Conservation (phyloP, 345 rosid species). For the Eucalyptus cladocalyx region DNA sequence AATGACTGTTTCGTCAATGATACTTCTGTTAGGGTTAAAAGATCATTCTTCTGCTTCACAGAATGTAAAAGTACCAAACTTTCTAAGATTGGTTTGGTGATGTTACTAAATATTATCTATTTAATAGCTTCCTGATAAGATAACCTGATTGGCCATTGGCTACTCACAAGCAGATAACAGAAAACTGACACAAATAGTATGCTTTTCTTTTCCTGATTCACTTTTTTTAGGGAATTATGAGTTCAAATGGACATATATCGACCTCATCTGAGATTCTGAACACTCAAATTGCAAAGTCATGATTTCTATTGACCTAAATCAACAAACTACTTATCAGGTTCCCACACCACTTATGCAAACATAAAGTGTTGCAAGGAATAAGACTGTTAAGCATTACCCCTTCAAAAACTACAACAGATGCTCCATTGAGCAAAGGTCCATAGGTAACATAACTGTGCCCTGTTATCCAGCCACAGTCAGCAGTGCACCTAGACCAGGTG, state of each 20-base stretch:
- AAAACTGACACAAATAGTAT: background rate
- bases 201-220: background rate
- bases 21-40: background rate
- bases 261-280: background rate
- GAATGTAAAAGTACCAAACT: background rate
- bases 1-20: background rate
- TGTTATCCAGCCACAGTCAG: slow-evolving; percentile 99
- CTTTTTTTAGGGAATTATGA: background rate
- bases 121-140: background rate
- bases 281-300: background rate
- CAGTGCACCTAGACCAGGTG: slow-evolving; percentile 71
- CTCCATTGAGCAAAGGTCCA: slow-evolving; percentile 98
- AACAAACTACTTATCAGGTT: background rate
- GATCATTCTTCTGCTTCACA: background rate
- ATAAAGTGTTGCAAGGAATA: background rate
- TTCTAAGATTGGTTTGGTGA: background rate
- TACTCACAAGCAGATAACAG: background rate
- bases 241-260: background rate
- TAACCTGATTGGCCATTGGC: background rate
- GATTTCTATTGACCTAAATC: background rate
- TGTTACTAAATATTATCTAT: background rate
- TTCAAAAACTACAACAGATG: slow-evolving; percentile 62
- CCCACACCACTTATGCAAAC: background rate
- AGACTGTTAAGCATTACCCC: slow-evolving; percentile 49
- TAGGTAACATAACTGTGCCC: slow-evolving; percentile 98